These are phyloP conservation scores for Cryphonectria naterciae DNA, from an alignment of 2,329 filamentous ascomycete species.

Conservation along the genomic window DNA sequence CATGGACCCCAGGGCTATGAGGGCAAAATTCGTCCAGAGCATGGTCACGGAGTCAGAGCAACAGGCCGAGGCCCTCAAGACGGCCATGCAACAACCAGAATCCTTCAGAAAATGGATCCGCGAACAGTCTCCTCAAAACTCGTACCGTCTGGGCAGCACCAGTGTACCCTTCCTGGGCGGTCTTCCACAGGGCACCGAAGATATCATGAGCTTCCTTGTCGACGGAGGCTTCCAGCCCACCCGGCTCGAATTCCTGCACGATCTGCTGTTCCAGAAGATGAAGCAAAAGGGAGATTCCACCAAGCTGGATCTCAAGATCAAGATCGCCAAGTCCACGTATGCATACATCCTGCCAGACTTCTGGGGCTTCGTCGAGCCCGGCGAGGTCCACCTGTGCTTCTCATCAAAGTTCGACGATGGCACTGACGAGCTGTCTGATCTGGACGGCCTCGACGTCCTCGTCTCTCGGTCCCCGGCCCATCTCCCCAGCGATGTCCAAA, in stretches of 20 bases:
- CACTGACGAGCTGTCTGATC: constrained; percentile 54
- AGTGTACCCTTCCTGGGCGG: constrained; percentile 52
- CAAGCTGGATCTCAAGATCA: constrained; percentile 61
- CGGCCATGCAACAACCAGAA: constrained; percentile 53
- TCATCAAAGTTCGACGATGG: constrained; percentile 64
- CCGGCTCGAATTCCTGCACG: constrained; percentile 52
- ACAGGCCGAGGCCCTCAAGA: constrained; percentile 56
- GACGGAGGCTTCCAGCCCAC: constrained; percentile 63
- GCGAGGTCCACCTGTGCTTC: constrained; percentile 71
- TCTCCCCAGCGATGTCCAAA: constrained; percentile 73
- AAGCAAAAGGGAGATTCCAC: constrained; percentile 57
- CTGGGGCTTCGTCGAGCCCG: constrained; percentile 59
- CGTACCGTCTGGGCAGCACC: constrained; percentile 44
- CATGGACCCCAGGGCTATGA: constrained; percentile 48
- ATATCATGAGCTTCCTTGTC: constrained; percentile 57
- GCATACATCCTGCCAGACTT: constrained; percentile 73
- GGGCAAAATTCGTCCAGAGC: constrained; percentile 50
- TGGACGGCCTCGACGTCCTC: constrained; percentile 64
- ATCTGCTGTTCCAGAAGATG: constrained; percentile 52
- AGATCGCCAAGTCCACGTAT: constrained; percentile 63
- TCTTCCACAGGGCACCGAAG: constrained; percentile 53
- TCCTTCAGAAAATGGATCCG: constrained; percentile 59
- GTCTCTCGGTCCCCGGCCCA: constrained; percentile 74
- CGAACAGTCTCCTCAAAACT: constrained; percentile 41
- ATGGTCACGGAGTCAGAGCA: constrained; percentile 53